phyloP scores from a whole-genome alignment of 345 rosid genomes.

The Psidium friedrichsthalianum region DNA sequence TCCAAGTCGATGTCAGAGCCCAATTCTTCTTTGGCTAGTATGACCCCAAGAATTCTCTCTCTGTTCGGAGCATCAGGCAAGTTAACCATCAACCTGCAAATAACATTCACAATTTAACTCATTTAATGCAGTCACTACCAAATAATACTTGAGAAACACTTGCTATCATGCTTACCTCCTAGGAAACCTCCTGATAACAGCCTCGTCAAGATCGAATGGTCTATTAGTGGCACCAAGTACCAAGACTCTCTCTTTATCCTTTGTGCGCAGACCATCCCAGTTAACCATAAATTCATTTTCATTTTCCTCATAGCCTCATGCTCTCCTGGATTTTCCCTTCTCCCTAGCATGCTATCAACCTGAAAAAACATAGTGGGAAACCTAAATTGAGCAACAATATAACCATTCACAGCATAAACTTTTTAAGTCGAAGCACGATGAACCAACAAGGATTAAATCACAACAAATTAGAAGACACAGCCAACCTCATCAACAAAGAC shows the following conservation, averaged over 20 bases:
- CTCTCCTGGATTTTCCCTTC: conserved; percentile 98
- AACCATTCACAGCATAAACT: background rate
- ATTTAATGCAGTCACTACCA: background rate
- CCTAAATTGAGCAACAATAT: background rate
- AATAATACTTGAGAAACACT: background rate
- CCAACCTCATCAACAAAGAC: conserved; percentile 93
- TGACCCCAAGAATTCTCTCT: conserved; percentile 72
- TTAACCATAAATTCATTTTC: conserved; percentile 99
- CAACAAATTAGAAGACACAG: background rate
- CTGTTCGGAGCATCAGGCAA: conserved; percentile 82
- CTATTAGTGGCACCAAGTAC: conserved; percentile 97
- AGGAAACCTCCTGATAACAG: conserved; percentile 95
- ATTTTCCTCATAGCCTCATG: conserved; percentile 99
- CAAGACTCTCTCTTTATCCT: conserved; percentile 89
- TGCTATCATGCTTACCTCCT: conserved; percentile 39
- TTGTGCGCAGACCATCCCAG: conserved; percentile 96
- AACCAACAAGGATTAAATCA: background rate
- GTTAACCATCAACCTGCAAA: conserved; percentile 86
- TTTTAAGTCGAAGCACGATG: background rate
- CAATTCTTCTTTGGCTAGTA: conserved; percentile 85
- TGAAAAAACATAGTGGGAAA: conserved; percentile 10
- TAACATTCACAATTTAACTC: background rate
- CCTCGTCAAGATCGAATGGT: conserved; percentile 98
- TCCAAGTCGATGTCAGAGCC: conserved; percentile 59
- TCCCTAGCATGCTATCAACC: conserved; percentile 99